Evolutionary conservation across 139 green algal species (phyloP), one percentile per base, ranked within the genome.

Genomic region (Picochlorum costavermella): DNA sequence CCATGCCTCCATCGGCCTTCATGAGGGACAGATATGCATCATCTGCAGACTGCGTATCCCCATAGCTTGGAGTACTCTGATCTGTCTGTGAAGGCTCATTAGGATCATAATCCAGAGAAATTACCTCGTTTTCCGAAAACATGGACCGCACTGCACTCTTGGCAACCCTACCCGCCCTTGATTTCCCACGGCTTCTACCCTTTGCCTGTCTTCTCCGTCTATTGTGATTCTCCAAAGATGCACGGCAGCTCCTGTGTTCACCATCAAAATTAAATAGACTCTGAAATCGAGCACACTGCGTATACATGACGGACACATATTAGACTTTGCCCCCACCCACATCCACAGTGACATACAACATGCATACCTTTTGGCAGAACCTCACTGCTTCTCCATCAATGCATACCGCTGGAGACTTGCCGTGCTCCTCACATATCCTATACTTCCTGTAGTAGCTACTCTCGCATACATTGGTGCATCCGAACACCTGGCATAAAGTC

Each of bases 211-310:
- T 25, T 14, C 58, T 29, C 14, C 58, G 58, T 14, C 58, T 49
- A 11, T 64, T 64, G 20, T 64, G 58, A 17, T 64, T 6, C 20
- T 17, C 58, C 58, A 94, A 82, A 61, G 86, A 75, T 30, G 83
- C 76, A 36, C 86, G 76, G 75, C 86, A 94, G 59, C 70, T 84
- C 68, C 87, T 83, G 50, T 84, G 81, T 51, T 81, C 77, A 17
- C 76, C 83, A 63, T 96, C 88, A 68, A 95, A 96, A 30, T 86
- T 80, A 0, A 59, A 60, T 9, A 96, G 75, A 43, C 85, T 74
- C 48, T 96, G 88, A 66, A 96, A 95, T 61, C 85, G 81, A 13
- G 84, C 85, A 61, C 86, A 94, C 81, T 40, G 33, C 33, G 11
- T 40, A 40, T 40, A 40, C 33, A 40, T 40, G 33, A 40, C 33